Evolutionary conservation across 805 yeast species (phyloP), one percentile per base, ranked within the genome.

Genomic region (Kodamaea restingae): DNA sequence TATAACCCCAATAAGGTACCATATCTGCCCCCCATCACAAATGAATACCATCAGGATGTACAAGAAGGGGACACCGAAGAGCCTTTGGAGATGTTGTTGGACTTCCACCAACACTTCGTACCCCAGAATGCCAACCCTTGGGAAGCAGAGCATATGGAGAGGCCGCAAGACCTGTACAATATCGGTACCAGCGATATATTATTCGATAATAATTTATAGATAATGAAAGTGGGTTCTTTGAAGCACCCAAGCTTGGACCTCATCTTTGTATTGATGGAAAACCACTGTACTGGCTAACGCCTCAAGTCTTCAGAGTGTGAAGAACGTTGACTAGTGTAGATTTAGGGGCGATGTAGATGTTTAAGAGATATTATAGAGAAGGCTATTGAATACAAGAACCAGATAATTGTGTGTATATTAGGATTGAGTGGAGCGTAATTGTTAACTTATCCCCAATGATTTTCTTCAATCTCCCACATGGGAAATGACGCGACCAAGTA

Each of bases 181-280:
- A 43, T 43, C 14, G 53, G 51, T 7, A 35, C 50, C 15, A 51
- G 43, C 35, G 54, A 50, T 26, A 47, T 50, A 15, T 37, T 44
- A 32, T 47, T 42, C 28, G 45, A 36, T 31, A 38, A 37, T 26
- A 43, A 44, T 30, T 32, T 43, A 24, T 45, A 40, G 30, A 25
- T 20, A 6, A 20, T 20, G 8, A 20, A 8, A 8, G 22, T 20
- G 22, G 22, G 18, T n/a, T 26, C 7, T 12, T 6, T 6, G 29
- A 26, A 15, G 11, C 11, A 26, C 29, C 5, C 15, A 15, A n/a
- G 29, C 11, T 26, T 26, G 29, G 29, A n/a, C n/a, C n/a, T n/a
- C n/a, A n/a, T n/a, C n/a, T n/a, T n/a, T n/a, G n/a, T n/a, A n/a
- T n/a, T n/a, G n/a, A n/a, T n/a, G n/a, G n/a, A n/a, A n/a, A n/a